These are phyloP conservation scores for Candida sp. DNA, from an alignment of 1,139 yeast genomes.

Conservation along the genomic window DNA sequence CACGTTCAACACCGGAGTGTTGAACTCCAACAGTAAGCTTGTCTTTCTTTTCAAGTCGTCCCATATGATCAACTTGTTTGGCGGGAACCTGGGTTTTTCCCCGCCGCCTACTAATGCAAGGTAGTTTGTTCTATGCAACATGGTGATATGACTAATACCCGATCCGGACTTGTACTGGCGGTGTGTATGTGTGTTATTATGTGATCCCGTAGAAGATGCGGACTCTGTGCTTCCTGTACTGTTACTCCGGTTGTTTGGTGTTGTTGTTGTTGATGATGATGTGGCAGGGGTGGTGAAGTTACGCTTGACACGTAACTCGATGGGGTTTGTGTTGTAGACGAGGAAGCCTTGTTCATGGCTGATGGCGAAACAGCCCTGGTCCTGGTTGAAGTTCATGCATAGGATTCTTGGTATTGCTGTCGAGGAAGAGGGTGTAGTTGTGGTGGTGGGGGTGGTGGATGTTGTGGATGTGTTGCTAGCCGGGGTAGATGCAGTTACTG, in stretches of 20 bases:
- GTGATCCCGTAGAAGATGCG: constrained; percentile 4
- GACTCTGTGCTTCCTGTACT: constrained; percentile 9
- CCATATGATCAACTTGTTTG: constrained; percentile 84
- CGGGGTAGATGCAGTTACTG: background rate
- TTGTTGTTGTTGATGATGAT: constrained; percentile 3
- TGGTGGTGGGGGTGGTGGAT: background rate
- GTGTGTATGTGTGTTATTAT: constrained; percentile 1
- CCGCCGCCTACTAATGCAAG: constrained; percentile 93
- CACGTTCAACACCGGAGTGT: constrained; percentile 75
- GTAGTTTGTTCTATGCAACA: constrained; percentile 92
- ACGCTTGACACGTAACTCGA: constrained; percentile 78
- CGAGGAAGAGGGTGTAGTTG: background rate
- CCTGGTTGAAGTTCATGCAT: constrained; percentile 81
- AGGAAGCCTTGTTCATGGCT: constrained; percentile 84
- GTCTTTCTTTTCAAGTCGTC: constrained; percentile 84
- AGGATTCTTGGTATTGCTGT: constrained; percentile 35
- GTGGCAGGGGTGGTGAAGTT: constrained; percentile 33
- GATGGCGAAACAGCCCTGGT: constrained; percentile 87
- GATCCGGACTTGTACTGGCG: constrained; percentile 27
- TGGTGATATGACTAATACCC: constrained; percentile 78
- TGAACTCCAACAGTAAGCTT: constrained; percentile 76
- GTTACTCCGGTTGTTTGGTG: constrained; percentile 10
- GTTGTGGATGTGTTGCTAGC: background rate
- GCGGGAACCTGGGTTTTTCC: constrained; percentile 72
- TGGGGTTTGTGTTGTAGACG: constrained; percentile 89